phyloP scores from a whole-genome alignment of 2,329 filamentous ascomycete species.

The Phyllosticta paracitricarpa region DNA sequence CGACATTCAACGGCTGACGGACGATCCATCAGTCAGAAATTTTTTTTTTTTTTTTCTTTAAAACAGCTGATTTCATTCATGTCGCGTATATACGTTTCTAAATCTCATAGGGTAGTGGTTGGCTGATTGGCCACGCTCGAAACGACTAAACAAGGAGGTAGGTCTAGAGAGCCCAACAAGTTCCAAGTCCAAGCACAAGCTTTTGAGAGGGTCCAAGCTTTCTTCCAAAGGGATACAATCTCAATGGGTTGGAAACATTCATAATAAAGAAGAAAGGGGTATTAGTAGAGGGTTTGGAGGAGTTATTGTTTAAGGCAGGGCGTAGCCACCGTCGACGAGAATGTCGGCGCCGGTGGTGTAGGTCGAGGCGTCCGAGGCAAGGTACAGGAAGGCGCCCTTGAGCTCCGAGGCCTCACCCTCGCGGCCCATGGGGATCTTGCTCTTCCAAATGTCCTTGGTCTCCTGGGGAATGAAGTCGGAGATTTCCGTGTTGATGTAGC shows the following conservation, averaged over 20 bases:
- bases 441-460: constrained; percentile 62
- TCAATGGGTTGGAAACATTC: not conserved
- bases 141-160: not conserved
- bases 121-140: not conserved
- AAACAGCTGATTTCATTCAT: not conserved
- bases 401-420: constrained; percentile 66
- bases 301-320: not conserved
- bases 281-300: not conserved
- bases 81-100: not conserved
- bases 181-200: not conserved
- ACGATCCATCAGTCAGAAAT: no score
- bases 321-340: constrained; percentile 11
- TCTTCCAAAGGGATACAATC: not conserved
- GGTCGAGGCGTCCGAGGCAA: constrained; percentile 71
- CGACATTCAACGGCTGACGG: not conserved
- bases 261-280: not conserved
- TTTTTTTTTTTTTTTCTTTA: no score
- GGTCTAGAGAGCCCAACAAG: not conserved
- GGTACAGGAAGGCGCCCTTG: constrained; percentile 73
- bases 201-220: not conserved
- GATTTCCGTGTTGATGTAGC: constrained; percentile 59
- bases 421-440: constrained; percentile 71
- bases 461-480: constrained; percentile 58
- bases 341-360: constrained; percentile 52
- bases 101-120: not conserved